Conservation (phyloP, 2,329 filamentous ascomycete species). For the Monosporascus sp. region DNA sequence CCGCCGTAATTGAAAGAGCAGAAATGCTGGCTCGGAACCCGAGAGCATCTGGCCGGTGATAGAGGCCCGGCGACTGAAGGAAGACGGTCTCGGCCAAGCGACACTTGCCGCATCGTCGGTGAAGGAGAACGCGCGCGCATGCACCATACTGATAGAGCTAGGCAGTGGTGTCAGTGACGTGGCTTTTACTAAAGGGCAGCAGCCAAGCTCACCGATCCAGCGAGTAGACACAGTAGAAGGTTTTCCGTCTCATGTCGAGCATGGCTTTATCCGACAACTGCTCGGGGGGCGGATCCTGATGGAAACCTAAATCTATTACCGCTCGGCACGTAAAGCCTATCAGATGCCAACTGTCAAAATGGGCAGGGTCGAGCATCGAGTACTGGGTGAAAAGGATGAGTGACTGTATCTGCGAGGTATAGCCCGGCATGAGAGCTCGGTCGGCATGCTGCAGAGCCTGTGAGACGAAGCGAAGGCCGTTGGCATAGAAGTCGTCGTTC, state of each 20-base stretch:
- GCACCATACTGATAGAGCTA: conserved; percentile 72
- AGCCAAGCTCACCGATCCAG: conserved; percentile 65
- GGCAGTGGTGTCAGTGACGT: conserved; percentile 2
- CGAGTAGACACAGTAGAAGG: conserved; percentile 88
- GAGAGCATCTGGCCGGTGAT: conserved; percentile 40
- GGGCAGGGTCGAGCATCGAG: conserved; percentile 80
- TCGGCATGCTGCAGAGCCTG: conserved; percentile 74
- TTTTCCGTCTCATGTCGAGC: conserved; percentile 72
- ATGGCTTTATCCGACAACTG: conserved; percentile 62
- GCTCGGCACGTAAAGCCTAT: conserved; percentile 87
- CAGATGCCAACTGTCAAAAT: conserved; percentile 92
- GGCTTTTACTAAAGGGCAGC: neutral
- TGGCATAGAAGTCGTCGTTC: conserved; percentile 58
- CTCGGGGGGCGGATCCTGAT: conserved; percentile 80
- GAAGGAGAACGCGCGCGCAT: conserved; percentile 86
- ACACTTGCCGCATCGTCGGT: conserved; percentile 85
- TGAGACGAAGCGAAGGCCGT: conserved; percentile 52
- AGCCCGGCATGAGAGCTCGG: conserved; percentile 78
- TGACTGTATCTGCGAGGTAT: conserved; percentile 80
- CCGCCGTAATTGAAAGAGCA: conserved; percentile 78
- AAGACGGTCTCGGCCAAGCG: conserved; percentile 59
- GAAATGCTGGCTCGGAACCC: conserved; percentile 65
- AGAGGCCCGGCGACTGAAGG: conserved; percentile 37
- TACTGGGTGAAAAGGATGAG: conserved; percentile 84
- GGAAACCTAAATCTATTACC: conserved; percentile 83